These are phyloP conservation scores for Corymbia calophylla DNA, from an alignment of 441 rosid genomes.

Conservation along the genomic window DNA sequence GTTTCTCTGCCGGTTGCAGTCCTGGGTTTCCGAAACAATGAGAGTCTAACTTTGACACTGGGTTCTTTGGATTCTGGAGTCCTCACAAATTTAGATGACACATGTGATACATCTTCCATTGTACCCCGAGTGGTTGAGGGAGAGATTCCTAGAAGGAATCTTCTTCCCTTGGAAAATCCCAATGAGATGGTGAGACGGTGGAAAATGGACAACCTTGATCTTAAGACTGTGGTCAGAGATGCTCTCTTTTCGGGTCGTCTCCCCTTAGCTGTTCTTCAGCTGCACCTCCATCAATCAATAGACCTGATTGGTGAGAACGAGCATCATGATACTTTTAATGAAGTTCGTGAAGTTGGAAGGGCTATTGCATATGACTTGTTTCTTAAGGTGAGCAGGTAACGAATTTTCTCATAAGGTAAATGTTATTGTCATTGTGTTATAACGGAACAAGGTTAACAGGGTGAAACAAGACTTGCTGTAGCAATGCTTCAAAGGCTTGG, in stretches of 20 bases:
- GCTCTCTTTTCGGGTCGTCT: constrained; percentile 95
- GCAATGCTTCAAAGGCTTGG: constrained; percentile 94
- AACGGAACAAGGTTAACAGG: constrained; percentile 51
- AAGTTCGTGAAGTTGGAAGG: constrained; percentile 91
- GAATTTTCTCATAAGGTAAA: constrained; percentile 11
- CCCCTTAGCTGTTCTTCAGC: constrained; percentile 96
- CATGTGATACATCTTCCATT: constrained; percentile 43
- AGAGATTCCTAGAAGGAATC: constrained; percentile 32
- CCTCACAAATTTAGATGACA: constrained; percentile 31
- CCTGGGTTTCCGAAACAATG: constrained; percentile 16
- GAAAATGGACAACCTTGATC: constrained; percentile 79
- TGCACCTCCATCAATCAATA: constrained; percentile 87
- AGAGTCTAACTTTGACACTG: constrained; percentile 52
- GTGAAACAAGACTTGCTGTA: constrained; percentile 86
- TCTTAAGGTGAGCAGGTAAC: constrained; percentile 63
- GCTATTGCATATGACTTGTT: constrained; percentile 96
- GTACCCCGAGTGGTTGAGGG: constrained; percentile 31
- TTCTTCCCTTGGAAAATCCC: constrained; percentile 85
- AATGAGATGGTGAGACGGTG: constrained; percentile 99
- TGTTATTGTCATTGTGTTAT: constrained; percentile 17
- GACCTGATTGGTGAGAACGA: constrained; percentile 46
- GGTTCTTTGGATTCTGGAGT: constrained; percentile 34
- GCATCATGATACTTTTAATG: constrained; percentile 77
- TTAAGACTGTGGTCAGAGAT: constrained; percentile 90
- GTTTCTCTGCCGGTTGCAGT: constrained; percentile 18